These are phyloP conservation scores for Aspergillus ruber DNA, from an alignment of 2,329 filamentous ascomycete genomes.

Conservation along the genomic window DNA sequence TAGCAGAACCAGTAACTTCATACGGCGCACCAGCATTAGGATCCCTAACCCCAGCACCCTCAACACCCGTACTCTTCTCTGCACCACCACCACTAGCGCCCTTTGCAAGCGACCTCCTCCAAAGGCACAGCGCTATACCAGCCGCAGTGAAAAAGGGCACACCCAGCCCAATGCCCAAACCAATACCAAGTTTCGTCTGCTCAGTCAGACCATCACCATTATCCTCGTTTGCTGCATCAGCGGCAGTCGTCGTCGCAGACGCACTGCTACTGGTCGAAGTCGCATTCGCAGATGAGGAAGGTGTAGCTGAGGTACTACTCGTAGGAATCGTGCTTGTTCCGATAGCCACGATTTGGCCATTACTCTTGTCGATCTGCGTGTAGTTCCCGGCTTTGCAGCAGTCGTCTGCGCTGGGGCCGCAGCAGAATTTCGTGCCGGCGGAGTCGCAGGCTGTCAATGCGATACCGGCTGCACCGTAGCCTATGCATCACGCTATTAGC, in stretches of 20 bases:
- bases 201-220: background rate
- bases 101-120: background rate
- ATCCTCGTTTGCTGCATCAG: background rate
- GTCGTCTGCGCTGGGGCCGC: background rate
- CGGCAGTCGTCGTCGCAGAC: background rate
- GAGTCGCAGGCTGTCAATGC: background rate
- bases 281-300: background rate
- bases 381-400: background rate
- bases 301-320: background rate
- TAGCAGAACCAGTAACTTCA: background rate
- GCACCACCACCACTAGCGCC: background rate
- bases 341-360: background rate
- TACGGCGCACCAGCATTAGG: background rate
- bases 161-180: background rate
- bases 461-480: background rate
- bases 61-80: background rate
- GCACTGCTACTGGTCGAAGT: background rate
- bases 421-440: background rate
- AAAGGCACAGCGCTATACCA: background rate
- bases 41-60: background rate
- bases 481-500: background rate
- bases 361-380: background rate
- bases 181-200: background rate
- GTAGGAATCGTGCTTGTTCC: background rate
- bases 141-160: background rate